Evolutionary conservation across 495 filamentous ascomycete species (phyloP).

Genomic region (Articulospora tetracladia): DNA sequence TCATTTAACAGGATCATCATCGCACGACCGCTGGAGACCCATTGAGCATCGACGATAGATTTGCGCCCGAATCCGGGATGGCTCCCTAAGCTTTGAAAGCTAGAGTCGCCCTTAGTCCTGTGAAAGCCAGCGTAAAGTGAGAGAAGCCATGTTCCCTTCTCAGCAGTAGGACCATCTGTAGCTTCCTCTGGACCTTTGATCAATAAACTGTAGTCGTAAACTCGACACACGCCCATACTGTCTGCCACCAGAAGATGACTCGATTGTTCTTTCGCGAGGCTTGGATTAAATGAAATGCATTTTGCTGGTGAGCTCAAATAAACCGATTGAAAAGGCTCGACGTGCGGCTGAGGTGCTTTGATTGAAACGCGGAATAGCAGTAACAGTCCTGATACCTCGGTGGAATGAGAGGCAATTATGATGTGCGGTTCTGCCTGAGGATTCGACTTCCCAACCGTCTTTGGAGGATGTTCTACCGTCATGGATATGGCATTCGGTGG

Average conservation of each 20-base stretch:
- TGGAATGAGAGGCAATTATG: slow-evolving; percentile 53
- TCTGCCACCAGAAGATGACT: slow-evolving; percentile 67
- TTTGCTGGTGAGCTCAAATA: slow-evolving; percentile 62
- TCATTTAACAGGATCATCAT: slow-evolving; percentile 74
- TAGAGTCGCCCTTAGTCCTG: slow-evolving; percentile 19
- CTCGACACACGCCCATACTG: slow-evolving; percentile 61
- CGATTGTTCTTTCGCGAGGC: slow-evolving; percentile 34
- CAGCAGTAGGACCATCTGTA: not conserved
- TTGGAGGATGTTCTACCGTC: slow-evolving; percentile 50
- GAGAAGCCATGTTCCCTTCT: slow-evolving; percentile 56
- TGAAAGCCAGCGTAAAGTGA: slow-evolving; percentile 68
- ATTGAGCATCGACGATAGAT: slow-evolving; percentile 73
- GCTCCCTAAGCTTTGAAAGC: slow-evolving; percentile 32
- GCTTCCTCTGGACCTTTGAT: slow-evolving; percentile 10
- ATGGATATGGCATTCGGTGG: slow-evolving; percentile 64
- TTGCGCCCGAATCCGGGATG: slow-evolving; percentile 53
- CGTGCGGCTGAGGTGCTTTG: slow-evolving; percentile 28
- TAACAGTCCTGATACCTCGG: slow-evolving; percentile 49
- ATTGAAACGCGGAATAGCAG: slow-evolving; percentile 32
- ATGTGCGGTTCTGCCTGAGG: slow-evolving; percentile 27
- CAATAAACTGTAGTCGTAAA: slow-evolving; percentile 46
- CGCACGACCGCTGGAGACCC: slow-evolving; percentile 76
- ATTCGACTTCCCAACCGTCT: slow-evolving; percentile 28
- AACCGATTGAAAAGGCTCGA: slow-evolving; percentile 58
- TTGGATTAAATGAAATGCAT: slow-evolving; percentile 69